A percentile compares a stretch with the other conserved stretches of the same genome.
These are phyloP conservation scores for Epichloe sp. DNA, from an alignment of 2,329 filamentous ascomycete genomes.

Conservation along the genomic window DNA sequence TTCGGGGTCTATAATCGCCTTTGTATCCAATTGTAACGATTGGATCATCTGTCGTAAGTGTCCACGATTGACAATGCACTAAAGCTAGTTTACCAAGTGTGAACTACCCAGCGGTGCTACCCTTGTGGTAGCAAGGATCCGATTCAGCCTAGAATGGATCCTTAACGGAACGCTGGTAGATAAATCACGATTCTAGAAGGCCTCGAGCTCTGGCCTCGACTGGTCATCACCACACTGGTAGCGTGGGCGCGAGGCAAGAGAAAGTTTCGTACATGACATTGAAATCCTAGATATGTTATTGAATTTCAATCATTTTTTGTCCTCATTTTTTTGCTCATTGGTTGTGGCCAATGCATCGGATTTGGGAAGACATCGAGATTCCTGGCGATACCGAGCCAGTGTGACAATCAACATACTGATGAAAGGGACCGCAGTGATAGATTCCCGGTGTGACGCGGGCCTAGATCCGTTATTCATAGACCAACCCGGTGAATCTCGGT, in stretches of 20 bases:
- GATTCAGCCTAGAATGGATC: slow-evolving; percentile 53
- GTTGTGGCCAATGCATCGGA: too few species aligned
- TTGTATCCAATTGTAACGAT: background rate
- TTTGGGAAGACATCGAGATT: too few species aligned
- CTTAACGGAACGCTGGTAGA: slow-evolving; percentile 81
- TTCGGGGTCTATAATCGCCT: background rate
- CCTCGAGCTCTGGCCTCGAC: slow-evolving; percentile 15
- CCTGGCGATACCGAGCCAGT: too few species aligned
- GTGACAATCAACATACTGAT: too few species aligned
- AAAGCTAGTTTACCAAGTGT: background rate
- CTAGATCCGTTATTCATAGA: background rate
- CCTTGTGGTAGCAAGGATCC: slow-evolving; percentile 59
- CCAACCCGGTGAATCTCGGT: background rate
- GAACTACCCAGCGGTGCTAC: slow-evolving; percentile 55
- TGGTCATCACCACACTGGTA: slow-evolving; percentile 14
- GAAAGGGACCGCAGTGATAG: too few species aligned
- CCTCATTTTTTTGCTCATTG: too few species aligned
- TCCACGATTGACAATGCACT: background rate
- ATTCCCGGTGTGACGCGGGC: too few species aligned
- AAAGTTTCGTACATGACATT: slow-evolving; percentile 26
- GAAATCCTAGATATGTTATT: background rate
- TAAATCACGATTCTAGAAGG: slow-evolving; percentile 28
- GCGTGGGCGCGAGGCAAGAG: slow-evolving; percentile 27
- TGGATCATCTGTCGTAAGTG: background rate
- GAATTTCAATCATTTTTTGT: background rate